phyloP scores from a whole-genome alignment of 2,329 filamentous ascomycete genomes.

The Cladosporium halotolerans region DNA sequence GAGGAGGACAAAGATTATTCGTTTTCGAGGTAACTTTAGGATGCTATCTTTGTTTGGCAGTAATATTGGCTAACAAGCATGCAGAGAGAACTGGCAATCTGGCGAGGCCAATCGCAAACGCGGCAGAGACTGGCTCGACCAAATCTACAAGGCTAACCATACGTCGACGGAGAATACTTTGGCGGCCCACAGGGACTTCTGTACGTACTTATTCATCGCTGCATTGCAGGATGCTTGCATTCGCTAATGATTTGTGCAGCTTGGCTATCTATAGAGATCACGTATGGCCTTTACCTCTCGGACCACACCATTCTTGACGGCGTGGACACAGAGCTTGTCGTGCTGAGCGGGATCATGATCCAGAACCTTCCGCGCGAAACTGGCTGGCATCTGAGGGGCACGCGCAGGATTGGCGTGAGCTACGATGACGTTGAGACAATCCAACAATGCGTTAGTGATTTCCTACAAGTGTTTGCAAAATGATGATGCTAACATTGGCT shows the following conservation, averaged over 20 bases:
- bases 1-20: constrained; percentile 54
- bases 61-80: neutral
- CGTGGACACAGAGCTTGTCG: constrained; percentile 50
- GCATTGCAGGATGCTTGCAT: neutral
- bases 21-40: constrained; percentile 37
- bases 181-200: constrained; percentile 42
- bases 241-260: constrained; percentile 20
- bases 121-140: constrained; percentile 50
- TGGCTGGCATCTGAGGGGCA: constrained; percentile 51
- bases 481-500: neutral
- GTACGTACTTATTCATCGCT: constrained; percentile 15
- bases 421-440: constrained; percentile 39
- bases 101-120: constrained; percentile 50
- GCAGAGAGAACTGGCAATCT: constrained; percentile 50
- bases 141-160: constrained; percentile 50
- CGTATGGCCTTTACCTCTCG: constrained; percentile 53
- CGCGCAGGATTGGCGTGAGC: constrained; percentile 43
- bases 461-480: neutral
- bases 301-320: constrained; percentile 51
- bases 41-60: neutral
- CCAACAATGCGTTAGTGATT: constrained; percentile 34
- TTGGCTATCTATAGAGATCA: constrained; percentile 51
- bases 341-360: constrained; percentile 51
- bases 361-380: constrained; percentile 50
- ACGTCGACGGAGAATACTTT: constrained; percentile 34